Percentiles rank a stretch among this genome's conserved stretches.
These are phyloP conservation scores for Penicillium sp. DNA, from an alignment of 2,329 filamentous ascomycete genomes.

Conservation along the genomic window DNA sequence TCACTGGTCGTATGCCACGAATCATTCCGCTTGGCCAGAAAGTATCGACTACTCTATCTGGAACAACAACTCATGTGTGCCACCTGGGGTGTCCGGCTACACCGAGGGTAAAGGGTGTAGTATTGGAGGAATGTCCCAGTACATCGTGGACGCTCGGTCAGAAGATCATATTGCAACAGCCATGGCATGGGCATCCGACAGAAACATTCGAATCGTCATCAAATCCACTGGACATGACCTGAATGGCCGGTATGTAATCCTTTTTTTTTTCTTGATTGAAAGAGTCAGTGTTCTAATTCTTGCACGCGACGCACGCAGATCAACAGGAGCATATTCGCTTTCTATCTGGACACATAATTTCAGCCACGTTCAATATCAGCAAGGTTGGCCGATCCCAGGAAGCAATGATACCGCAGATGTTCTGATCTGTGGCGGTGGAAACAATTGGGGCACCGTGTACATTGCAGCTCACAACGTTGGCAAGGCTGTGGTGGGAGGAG, in stretches of 20 bases:
- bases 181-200: slow-evolving; percentile 20
- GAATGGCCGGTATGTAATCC: slow-evolving; percentile 13
- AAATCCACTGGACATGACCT: slow-evolving; percentile 23
- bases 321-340: slow-evolving; percentile 39
- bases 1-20: slow-evolving; percentile 26
- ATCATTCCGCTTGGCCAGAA: slow-evolving; percentile 28
- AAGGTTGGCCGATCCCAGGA: slow-evolving; percentile 8
- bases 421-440: slow-evolving; percentile 12
- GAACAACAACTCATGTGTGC: slow-evolving; percentile 33
- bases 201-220: slow-evolving; percentile 22
- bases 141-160: slow-evolving; percentile 29
- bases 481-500: slow-evolving; percentile 46
- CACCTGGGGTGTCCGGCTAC: slow-evolving; percentile 18
- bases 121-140: slow-evolving; percentile 26
- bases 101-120: slow-evolving; percentile 20
- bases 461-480: slow-evolving; percentile 15
- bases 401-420: slow-evolving; percentile 12
- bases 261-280: background rate
- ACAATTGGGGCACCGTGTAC: slow-evolving; percentile 13
- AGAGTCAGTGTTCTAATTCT: background rate
- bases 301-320: slow-evolving; percentile 19
- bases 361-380: slow-evolving; percentile 29
- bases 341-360: slow-evolving; percentile 45
- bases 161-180: slow-evolving; percentile 25
- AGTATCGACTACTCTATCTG: slow-evolving; percentile 26